Evolutionary conservation across 202 grass and related monocot genomes (phyloP), one percentile per base, ranked within the genome.

Genomic region (Saccharum hybrid): DNA sequence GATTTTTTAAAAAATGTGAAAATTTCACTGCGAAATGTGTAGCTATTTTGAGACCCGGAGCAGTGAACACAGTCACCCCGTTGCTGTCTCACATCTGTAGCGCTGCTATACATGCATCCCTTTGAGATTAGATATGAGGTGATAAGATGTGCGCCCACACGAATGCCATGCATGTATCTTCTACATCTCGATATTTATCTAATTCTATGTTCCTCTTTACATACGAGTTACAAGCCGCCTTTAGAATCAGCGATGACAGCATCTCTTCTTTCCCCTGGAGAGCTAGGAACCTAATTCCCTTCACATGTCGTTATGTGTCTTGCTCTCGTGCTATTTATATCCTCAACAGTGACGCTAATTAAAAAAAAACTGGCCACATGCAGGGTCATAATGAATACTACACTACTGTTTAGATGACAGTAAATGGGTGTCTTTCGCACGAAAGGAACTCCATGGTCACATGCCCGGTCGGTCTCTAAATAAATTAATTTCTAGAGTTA

Each of bases 201-300:
- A 48, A 5, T 16, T 36, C 16, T 33, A 1, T 6, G 1, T n/a
- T 42, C 22, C 3, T 3, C 23, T 2, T 40, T 72, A 18, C 43
- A 18, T 63, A 30, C 62, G 71, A 75, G 78, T 8, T 46, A 48
- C 19, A 51, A 5, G 1, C 4, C 18, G 28, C 8, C 8, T 49
- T 85, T 63, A 52, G 34, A 62, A 54, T 79, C 39, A 71, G 21
- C 57, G 14, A 48, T 48, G 45, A 48, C 40, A 19, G 45, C 51
- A 51, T 33, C 8, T 57, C 30, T 1, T 52, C 63, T 15, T 63
- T 68, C 43, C 18, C 15, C 1, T 3, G 4, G 21, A 41, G 18
- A 41, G 4, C 46, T 49, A 38, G 38, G 71, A 82, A 64, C 79
- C 16, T 40, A 45, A 68, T 64, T 8, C 49, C 1, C 13, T 86